These are phyloP conservation scores for Juncus effusus DNA, from an alignment of 176 grass and related monocot species.

Conservation along the genomic window DNA sequence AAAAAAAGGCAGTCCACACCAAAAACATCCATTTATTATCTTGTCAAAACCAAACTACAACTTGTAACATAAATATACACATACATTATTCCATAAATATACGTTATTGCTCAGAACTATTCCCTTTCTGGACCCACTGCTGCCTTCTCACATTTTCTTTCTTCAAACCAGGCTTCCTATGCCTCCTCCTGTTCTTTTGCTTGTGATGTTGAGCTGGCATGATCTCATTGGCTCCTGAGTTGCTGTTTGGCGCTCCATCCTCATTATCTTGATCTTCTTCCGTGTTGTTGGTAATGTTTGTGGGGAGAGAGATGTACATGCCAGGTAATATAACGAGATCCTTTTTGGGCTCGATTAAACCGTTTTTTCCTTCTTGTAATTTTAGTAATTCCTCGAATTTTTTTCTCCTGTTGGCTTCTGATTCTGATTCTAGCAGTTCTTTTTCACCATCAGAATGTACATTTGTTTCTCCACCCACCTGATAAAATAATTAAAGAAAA, in stretches of 20 bases:
- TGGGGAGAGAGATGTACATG: constrained; percentile 60
- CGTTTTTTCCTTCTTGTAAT: constrained; percentile 73
- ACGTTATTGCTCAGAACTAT: constrained; percentile 46
- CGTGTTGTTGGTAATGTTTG: constrained; percentile 10
- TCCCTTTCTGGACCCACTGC: constrained; percentile 60
- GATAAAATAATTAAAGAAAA: neutral
- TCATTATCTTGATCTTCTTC: constrained; percentile 22
- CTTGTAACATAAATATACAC: too few species aligned
- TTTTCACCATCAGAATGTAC: constrained; percentile 46
- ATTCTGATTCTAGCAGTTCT: constrained; percentile 51
- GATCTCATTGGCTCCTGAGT: constrained; percentile 21
- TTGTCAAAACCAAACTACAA: too few species aligned
- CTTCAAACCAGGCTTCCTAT: constrained; percentile 39
- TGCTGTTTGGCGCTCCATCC: constrained; percentile 17
- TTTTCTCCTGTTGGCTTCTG: constrained; percentile 54
- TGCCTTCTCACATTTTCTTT: constrained; percentile 36
- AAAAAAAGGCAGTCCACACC: too few species aligned
- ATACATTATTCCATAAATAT: too few species aligned
- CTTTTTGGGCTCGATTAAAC: constrained; percentile 76
- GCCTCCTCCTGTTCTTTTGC: constrained; percentile 41
- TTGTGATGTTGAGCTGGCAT: constrained; percentile 35
- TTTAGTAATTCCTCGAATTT: constrained; percentile 47
- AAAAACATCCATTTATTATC: too few species aligned
- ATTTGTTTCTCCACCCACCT: constrained; percentile 19
- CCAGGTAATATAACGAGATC: constrained; percentile 73